A percentile compares a stretch with the other conserved stretches of the same genome.
These are phyloP conservation scores for Nicotiana noctiflora DNA, from an alignment of 257 asterid species.

Conservation along the genomic window DNA sequence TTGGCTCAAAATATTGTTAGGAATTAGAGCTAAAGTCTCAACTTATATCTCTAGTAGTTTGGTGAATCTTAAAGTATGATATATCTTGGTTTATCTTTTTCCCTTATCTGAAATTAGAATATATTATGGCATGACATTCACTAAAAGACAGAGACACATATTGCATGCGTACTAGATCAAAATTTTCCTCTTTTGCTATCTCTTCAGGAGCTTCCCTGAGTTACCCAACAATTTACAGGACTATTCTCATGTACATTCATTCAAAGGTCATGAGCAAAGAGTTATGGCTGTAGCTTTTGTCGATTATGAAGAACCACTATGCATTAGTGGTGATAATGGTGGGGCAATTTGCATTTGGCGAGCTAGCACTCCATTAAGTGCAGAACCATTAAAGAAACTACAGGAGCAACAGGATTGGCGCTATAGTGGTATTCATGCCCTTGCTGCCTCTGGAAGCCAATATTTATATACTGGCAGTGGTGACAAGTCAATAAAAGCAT, in stretches of 20 bases:
- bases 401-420: slow-evolving; percentile 91
- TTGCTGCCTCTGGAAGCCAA: slow-evolving; percentile 56
- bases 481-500: slow-evolving; percentile 76
- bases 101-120: background rate
- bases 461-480: slow-evolving; percentile 87
- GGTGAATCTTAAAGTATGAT: background rate
- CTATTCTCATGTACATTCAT: slow-evolving; percentile 60
- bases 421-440: slow-evolving; percentile 90
- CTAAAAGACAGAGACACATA: background rate
- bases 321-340: slow-evolving; percentile 82
- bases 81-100: background rate
- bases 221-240: slow-evolving; percentile 41
- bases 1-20: background rate
- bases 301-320: slow-evolving; percentile 59
- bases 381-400: slow-evolving; percentile 44
- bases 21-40: background rate
- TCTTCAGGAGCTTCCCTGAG: slow-evolving; percentile 2
- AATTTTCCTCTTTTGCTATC: background rate
- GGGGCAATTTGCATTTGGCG: slow-evolving; percentile 81
- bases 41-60: background rate
- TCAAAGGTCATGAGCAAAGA: slow-evolving; percentile 81
- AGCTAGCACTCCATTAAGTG: slow-evolving; percentile 49
- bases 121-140: background rate
- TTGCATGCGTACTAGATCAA: slow-evolving; percentile 8
- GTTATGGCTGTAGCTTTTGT: slow-evolving; percentile 57